Evolutionary conservation across 352 stramenopile genomes (phyloP), one percentile per base, ranked within the genome.

Genomic region (Phytophthora fragariae): DNA sequence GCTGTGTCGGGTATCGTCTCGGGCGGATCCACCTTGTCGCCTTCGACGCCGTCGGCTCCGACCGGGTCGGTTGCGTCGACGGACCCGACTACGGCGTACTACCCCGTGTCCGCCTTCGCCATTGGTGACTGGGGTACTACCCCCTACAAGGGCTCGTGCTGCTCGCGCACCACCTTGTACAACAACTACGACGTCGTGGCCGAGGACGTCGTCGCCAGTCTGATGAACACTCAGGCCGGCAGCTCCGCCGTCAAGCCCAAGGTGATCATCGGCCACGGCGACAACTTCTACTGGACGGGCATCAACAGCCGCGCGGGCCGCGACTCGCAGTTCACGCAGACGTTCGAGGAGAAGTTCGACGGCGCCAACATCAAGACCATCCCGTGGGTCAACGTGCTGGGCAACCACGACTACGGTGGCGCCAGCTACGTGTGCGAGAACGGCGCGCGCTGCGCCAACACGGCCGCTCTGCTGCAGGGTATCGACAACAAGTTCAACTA

Each of bases 341-440:
- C 44, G 44, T 50, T 50, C 44, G 44, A 50, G 44, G 44, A 50
- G 44, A 50, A 50, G 44, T 50, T 50, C 44, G 44, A 50, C 44
- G 44, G 44, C 17, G 44, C 44, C 44, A 50, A 50, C 44, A 50
- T 50, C 44, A 50, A 50, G 44, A 50, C 44, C 17, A 50, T 50
- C 44, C 44, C 44, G 44, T 50, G 44, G 44, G 44, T 50, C 44
- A 50, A 50, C 44, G 44, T 50, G 44, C 44, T 50, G 44, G 44
- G 50, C 50, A 57, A 57, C 50, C 50, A 57, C 50, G 50, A 57
- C 50, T 57, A 57, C 50, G 50, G 50, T 57, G 50, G 50, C 6
- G 12, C 50, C 24, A 31, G 27, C 50, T 57, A 39, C 50, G n/a
- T 57, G 11, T 57, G 50, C 12, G 17, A 50, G 15, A 50, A 50